Conservation (phyloP, 805 yeast genomes). For the Blastobotrys americana region DNA sequence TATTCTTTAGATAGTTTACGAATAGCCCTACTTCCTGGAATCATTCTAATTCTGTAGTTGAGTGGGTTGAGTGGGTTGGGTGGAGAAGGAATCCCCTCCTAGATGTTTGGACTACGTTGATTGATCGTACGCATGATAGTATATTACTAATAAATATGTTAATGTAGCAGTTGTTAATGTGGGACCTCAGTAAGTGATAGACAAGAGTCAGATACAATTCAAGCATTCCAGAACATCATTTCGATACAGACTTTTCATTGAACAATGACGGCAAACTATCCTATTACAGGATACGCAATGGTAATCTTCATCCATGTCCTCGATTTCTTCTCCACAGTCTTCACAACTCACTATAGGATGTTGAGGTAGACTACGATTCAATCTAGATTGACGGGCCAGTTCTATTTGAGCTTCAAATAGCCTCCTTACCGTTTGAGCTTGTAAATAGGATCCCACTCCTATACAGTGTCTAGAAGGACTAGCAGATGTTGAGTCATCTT, state of each 20-base stretch:
- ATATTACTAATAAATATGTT: no score
- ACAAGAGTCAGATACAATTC: constrained; percentile 13
- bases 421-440: constrained; percentile 4
- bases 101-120: no score
- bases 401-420: constrained; percentile 16
- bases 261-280: constrained; percentile 18
- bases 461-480: background rate
- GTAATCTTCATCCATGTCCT: constrained; percentile 7
- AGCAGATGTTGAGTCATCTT: no score
- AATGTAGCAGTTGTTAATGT: no score
- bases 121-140: no score
- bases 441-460: constrained; percentile 2
- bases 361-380: background rate
- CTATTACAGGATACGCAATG: constrained; percentile 13
- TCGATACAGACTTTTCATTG: constrained; percentile 12
- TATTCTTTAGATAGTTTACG: no score
- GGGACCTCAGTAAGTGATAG: no score
- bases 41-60: background rate
- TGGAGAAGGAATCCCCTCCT: no score
- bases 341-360: constrained; percentile 9
- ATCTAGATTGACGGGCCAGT: constrained; percentile 9
- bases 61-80: no score
- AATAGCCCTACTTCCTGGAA: no score
- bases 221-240: constrained; percentile 15
- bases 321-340: constrained; percentile 13